A percentile compares a stretch with the other conserved stretches of the same genome.
phyloP scores from a whole-genome alignment of 2,329 filamentous ascomycete species.

The Aschersonia sp. region DNA sequence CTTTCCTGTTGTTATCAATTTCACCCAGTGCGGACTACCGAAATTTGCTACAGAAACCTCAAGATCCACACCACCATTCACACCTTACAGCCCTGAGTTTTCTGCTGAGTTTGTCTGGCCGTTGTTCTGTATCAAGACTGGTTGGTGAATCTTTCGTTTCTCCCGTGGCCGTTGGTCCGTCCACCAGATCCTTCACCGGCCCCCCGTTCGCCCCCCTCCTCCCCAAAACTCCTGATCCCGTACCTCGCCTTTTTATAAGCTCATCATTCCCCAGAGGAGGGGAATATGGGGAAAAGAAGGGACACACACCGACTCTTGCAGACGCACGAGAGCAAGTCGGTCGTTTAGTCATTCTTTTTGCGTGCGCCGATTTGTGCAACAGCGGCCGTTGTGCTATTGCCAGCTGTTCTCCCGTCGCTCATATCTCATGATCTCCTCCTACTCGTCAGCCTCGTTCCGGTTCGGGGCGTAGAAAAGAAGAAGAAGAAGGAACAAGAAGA shows the following conservation, averaged over 20 bases:
- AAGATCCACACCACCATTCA: neutral
- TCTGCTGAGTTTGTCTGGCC: neutral
- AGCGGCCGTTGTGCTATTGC: neutral
- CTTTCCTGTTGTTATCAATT: neutral
- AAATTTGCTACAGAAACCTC: neutral
- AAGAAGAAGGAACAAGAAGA: neutral
- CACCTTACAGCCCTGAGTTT: neutral
- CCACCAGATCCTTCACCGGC: neutral
- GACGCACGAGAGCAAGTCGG: neutral
- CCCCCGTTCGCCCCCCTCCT: neutral
- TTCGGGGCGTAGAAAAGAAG: neutral
- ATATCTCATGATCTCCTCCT: too few relatives aligned
- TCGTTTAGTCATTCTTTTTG: neutral
- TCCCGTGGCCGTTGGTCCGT: neutral
- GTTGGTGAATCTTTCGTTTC: neutral
- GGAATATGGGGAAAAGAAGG: neutral
- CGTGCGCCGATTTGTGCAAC: neutral
- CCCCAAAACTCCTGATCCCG: neutral
- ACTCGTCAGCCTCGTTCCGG: too few relatives aligned
- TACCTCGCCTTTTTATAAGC: neutral
- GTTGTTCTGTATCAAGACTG: neutral
- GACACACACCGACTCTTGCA: neutral
- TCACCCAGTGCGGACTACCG: neutral
- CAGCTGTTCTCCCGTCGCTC: neutral
- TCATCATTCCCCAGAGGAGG: neutral